These are phyloP conservation scores for Rhynchospora breviuscula DNA, from an alignment of 176 grass and related monocot species.

Conservation along the genomic window DNA sequence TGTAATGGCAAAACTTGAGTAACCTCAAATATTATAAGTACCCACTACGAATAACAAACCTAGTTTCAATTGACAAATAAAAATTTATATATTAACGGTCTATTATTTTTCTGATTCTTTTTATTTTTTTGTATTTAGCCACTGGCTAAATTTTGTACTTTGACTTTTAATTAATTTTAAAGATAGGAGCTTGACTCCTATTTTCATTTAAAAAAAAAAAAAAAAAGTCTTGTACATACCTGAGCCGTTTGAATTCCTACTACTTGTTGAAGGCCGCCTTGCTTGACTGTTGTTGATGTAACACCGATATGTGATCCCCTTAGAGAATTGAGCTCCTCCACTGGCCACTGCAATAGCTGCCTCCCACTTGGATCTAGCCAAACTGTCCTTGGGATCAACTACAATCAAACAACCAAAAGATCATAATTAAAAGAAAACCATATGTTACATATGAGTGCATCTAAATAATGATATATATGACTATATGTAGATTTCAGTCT, in stretches of 20 bases:
- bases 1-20: background rate
- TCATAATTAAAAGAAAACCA: background rate
- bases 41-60: background rate
- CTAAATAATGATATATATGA: background rate
- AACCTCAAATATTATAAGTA: background rate
- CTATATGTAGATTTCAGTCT: too few relatives aligned
- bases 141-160: too few relatives aligned
- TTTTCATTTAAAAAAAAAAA: too few relatives aligned
- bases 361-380: conserved; percentile 57
- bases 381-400: conserved; percentile 65
- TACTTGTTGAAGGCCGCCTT: conserved; percentile 28
- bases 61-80: background rate
- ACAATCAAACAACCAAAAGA: background rate
- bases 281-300: conserved; percentile 7
- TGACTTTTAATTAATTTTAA: too few relatives aligned
- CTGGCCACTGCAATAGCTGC: conserved; percentile 78
- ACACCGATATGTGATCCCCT: conserved; percentile 28
- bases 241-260: conserved; percentile 34
- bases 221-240: conserved; percentile 10
- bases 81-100: background rate
- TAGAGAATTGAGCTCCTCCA: conserved; percentile 58
- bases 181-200: too few relatives aligned
- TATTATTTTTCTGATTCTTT: too few relatives aligned
- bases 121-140: too few relatives aligned
- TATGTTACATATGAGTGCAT: background rate